Evolutionary conservation across 2,329 filamentous ascomycete species (phyloP), one percentile per base, ranked within the genome.

Genomic region (Xylaria sp.): DNA sequence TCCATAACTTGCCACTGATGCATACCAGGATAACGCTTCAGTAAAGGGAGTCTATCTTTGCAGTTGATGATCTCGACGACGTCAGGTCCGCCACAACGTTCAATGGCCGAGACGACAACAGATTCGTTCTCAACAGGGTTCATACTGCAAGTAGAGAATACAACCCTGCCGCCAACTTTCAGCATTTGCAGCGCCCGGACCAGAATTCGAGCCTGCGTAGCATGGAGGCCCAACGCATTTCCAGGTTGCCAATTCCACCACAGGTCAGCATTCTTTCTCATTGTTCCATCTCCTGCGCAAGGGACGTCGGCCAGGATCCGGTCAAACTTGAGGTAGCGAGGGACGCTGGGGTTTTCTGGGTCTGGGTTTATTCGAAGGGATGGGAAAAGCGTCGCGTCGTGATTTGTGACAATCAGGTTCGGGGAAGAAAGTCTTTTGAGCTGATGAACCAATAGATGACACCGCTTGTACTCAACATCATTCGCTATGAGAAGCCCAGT

Each of bases 91-190:
- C 96, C 96, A 77, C 94, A 98, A 66, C 94, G 89, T 75, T 94
- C 92, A 75, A 99, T 94, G 12, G 96, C 96, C 31, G 92, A 91
- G 0, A 93, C 90, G 69, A 99, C 85, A 18, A 98, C 94, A 7
- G 96, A 91, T 82, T 99, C 96, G 77, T 99, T 97, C 84, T 99
- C 96, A 33, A 98, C 90, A 0, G 96, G 96, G 82, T 99, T 99
- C 92, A 99, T 94, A 81, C 94, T 98, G 86, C 96, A 99, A 23
- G 96, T 99, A 2, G 95, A 98, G 83, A 98, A 99, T 62, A 99
- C 95, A 33, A 98, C 93, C 71, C 94, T 90, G 61, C 96, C 96
- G 49, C 96, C 95, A 65, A 94, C 92, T 85, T 98, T 98, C 73
- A 99, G 89, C 90, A 99, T 94, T 82, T 98, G 95, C 61, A 99